phyloP scores from a whole-genome alignment of 805 yeast species.

The Saccharomycopsis sp. region DNA sequence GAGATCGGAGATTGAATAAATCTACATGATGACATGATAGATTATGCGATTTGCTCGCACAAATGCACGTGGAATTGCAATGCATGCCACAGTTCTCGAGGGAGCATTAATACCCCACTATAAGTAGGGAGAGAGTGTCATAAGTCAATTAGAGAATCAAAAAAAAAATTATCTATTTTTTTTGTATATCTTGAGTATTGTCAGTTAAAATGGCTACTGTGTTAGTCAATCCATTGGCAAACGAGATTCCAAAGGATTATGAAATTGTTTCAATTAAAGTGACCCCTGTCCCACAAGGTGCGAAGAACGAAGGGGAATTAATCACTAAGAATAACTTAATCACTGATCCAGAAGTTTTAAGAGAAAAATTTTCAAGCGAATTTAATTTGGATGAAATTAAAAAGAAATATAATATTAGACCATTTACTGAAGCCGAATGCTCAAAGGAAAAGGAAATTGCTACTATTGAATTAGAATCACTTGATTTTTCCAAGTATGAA shows the following conservation, averaged over 20 bases:
- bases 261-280: slow-evolving; percentile 3
- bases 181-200: no score
- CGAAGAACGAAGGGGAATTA: slow-evolving; percentile 2
- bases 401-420: slow-evolving; percentile 28
- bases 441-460: slow-evolving; percentile 17
- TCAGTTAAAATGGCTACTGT: no score
- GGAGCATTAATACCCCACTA: no score
- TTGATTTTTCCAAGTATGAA: slow-evolving; percentile 32
- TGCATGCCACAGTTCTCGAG: no score
- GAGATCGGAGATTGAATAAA: slow-evolving; percentile 9
- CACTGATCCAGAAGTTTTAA: slow-evolving; percentile 3
- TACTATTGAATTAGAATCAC: slow-evolving; percentile 26
- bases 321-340: slow-evolving; percentile 3
- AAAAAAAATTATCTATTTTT: no score
- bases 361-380: neutral
- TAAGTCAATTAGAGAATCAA: no score
- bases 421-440: slow-evolving; percentile 27
- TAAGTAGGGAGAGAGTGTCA: no score
- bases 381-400: slow-evolving; percentile 7
- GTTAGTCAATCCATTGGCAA: slow-evolving; percentile 1
- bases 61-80: neutral
- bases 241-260: neutral
- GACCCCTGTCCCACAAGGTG: slow-evolving; percentile 4
- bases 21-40: neutral
- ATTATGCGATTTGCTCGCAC: neutral